Percentiles rank a stretch among this genome's conserved stretches.
Conservation (phyloP, 805 yeast species). For the Starmerella davenportii region DNA sequence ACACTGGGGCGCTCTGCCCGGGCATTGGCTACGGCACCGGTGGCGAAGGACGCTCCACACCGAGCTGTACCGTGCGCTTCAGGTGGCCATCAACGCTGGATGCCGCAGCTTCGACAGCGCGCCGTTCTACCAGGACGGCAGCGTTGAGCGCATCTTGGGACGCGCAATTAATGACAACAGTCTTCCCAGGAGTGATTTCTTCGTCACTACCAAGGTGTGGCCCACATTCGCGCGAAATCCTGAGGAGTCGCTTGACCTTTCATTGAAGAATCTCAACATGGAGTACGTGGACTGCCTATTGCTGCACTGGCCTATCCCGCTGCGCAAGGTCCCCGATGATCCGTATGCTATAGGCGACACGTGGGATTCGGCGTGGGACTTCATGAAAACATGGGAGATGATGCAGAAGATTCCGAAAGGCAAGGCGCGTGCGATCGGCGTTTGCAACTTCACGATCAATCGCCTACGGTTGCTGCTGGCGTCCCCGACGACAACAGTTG, state of each 20-base stretch:
- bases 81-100: slow-evolving; percentile 42
- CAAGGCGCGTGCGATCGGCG: slow-evolving; percentile 48
- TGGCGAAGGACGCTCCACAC: slow-evolving; percentile 20
- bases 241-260: slow-evolving; percentile 35
- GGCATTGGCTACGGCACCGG: slow-evolving; percentile 63
- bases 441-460: slow-evolving; percentile 44
- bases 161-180: slow-evolving; percentile 21
- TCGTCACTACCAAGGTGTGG: slow-evolving; percentile 50
- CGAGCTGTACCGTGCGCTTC: slow-evolving; percentile 34
- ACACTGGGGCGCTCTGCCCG: slow-evolving; percentile 50
- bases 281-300: slow-evolving; percentile 66
- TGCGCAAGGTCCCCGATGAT: slow-evolving; percentile 10
- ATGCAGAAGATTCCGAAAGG: slow-evolving; percentile 42
- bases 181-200: slow-evolving; percentile 44
- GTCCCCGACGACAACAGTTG: slow-evolving; percentile 26
- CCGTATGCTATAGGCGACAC: slow-evolving; percentile 16
- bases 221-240: slow-evolving; percentile 26
- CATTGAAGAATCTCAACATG: slow-evolving; percentile 43
- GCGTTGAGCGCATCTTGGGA: slow-evolving; percentile 41
- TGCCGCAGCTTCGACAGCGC: slow-evolving; percentile 70
- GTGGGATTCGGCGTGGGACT: slow-evolving; percentile 20
- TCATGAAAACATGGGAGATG: slow-evolving; percentile 41
- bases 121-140: slow-evolving; percentile 37
- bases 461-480: slow-evolving; percentile 33
- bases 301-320: slow-evolving; percentile 61